Conservation (phyloP, 164 flowering plant genomes). For the Umbellularia californica region DNA sequence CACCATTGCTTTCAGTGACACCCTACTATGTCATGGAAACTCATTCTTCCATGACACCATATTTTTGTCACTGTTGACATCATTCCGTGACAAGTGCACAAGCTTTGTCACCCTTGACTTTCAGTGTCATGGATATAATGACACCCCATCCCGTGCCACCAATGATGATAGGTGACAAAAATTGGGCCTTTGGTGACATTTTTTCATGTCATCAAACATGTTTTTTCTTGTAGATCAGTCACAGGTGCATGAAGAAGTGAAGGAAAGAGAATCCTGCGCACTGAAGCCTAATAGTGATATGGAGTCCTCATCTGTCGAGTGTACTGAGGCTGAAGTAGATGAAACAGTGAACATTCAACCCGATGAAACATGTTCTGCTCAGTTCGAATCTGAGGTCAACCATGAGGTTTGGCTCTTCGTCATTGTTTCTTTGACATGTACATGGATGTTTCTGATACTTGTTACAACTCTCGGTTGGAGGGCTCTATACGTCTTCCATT, state of each 20-base stretch:
- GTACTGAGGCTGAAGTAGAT: not conserved
- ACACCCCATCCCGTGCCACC: too few relatives aligned
- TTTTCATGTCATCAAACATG: too few relatives aligned
- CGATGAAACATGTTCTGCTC: slow-evolving; percentile 5
- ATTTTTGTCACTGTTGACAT: too few relatives aligned
- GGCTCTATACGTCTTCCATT: not conserved
- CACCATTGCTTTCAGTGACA: too few relatives aligned
- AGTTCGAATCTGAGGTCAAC: not conserved
- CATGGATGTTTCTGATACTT: not conserved
- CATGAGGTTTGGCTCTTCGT: not conserved
- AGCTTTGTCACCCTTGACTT: too few relatives aligned
- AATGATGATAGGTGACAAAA: too few relatives aligned
- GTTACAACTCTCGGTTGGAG: not conserved
- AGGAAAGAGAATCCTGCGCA: not conserved
- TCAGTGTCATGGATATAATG: too few relatives aligned
- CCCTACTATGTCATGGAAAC: too few relatives aligned
- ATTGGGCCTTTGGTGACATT: too few relatives aligned
- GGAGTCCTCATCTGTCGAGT: not conserved
- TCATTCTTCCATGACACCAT: too few relatives aligned
- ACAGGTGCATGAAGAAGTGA: not conserved
- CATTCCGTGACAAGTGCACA: too few relatives aligned
- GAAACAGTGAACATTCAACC: not conserved
- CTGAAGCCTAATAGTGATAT: not conserved
- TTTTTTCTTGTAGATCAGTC: not conserved
- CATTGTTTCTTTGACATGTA: not conserved